Base-by-base conservation (phyloP, 768 basidiomycete species). In the Imleria badia region DNA sequence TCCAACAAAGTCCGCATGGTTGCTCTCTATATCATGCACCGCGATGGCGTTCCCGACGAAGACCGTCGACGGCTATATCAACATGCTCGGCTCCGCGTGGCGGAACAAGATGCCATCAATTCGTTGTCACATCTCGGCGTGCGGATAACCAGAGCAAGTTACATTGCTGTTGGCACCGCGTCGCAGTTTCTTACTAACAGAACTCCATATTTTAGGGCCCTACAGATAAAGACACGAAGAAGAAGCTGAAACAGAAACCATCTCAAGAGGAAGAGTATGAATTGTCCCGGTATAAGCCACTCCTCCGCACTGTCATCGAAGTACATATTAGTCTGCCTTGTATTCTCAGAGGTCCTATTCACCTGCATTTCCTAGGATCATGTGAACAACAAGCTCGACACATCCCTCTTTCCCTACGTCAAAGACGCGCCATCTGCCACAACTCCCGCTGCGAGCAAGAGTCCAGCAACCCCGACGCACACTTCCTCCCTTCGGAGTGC, bases 11-110 rank as follows among this genome's bases (percentile, higher is more conserved):
- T 98, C 39, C 90, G 97, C 40, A 89, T 99, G 61, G 90, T 99
- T 54, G 92, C 96, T 17, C 78, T 98, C 29, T 99, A 98, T 68
- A 91, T 98, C 62, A 87, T 96, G 69, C 81, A 86, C 70, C 86
- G 95, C 29, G 97, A 98, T 63, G 97, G 97, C 36, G 96, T 98
- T 19, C 94, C 97, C n/a, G 95, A 98, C 48, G 97, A 98, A 67
- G 97, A 99, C 72, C 86, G 92, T 51, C 84, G 95, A 56, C 80
- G 97, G 53, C 72, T 99, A 53, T 98, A 94, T 70, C 94, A 98
- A 66, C 97, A 99, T 68, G 97, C 96, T 19, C 80, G 92, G 41
- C 74, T 99, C 39, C 83, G 85, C 6, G 72, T 95, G 52, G 79
- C 91, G 5, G 96, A 99, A 63, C 93, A 96, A 72, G 97, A 98